phyloP scores from a whole-genome alignment of 2,329 filamentous ascomycete species.

The Aspergillus fumigatus region DNA sequence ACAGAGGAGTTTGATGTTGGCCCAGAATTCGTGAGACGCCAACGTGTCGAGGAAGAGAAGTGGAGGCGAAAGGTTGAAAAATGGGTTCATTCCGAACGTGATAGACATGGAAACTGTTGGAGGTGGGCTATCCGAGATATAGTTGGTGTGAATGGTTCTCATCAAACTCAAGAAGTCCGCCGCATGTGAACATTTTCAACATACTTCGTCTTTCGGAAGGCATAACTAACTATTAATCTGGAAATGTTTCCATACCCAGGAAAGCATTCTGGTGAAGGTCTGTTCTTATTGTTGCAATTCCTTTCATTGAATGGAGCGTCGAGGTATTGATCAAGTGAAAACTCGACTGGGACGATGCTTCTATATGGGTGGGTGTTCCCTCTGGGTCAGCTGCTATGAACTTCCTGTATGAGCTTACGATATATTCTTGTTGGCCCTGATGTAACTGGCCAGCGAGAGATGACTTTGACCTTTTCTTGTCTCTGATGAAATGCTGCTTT shows the following conservation, averaged over 20 bases:
- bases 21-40: slow-evolving; percentile 83
- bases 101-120: slow-evolving; percentile 54
- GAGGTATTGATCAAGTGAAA: neutral
- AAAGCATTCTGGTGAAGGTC: neutral
- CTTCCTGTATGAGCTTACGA: slow-evolving; percentile 8
- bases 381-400: neutral
- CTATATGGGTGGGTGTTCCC: neutral
- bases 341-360: neutral
- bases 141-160: slow-evolving; percentile 28
- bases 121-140: slow-evolving; percentile 65
- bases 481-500: neutral
- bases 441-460: slow-evolving; percentile 5
- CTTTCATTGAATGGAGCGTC: neutral
- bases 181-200: neutral
- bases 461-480: slow-evolving; percentile 12
- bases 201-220: neutral
- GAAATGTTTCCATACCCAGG: neutral
- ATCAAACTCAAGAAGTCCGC: slow-evolving; percentile 4
- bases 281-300: neutral
- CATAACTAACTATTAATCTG: neutral
- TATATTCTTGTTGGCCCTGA: slow-evolving; percentile 4
- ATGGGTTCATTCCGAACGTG: slow-evolving; percentile 65
- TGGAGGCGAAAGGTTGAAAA: slow-evolving; percentile 85
- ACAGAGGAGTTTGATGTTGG: slow-evolving; percentile 98
- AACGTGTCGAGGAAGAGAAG: slow-evolving; percentile 84